Evolutionary conservation across 75 land plant genomes (phyloP), one percentile per base, ranked within the genome.

Genomic region (Ceratopteris richardii): DNA sequence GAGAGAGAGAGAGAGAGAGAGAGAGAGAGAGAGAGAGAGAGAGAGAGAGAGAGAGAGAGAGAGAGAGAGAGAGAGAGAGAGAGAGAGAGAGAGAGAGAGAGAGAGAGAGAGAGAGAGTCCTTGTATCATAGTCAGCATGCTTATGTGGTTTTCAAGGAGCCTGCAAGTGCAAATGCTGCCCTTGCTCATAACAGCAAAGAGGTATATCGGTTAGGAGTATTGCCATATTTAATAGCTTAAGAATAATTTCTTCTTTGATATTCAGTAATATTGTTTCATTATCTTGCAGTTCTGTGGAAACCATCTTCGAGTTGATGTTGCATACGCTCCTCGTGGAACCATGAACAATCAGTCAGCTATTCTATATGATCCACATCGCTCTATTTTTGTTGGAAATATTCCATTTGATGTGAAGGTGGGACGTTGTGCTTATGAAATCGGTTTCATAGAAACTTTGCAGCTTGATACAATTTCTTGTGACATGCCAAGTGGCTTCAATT

Each of bases 381-480:
- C 99, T 48, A 64, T 90, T 55, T 95, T 95, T 71, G 76, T 95
- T 28, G 99, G 99, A n/a, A 95, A 95, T 64, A 81, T 95, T 13
- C 99, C 99, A 29, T 95, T 82, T 82, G 99, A 95, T 74, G 96
- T 90, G 29, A 80, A 90, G 86, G 99, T 84, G 60, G 39, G 29
- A 29, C 37, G 14, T 52, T 59, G n/a, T n/a, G n/a, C n/a, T n/a
- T n/a, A n/a, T n/a, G n/a, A n/a, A n/a, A n/a, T n/a, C n/a, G n/a
- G n/a, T n/a, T n/a, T n/a, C n/a, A n/a, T n/a, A n/a, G n/a, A n/a
- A n/a, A n/a, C n/a, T n/a, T n/a, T n/a, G n/a, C n/a, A n/a, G n/a
- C n/a, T n/a, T n/a, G n/a, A n/a, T n/a, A n/a, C n/a, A n/a, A n/a
- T n/a, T n/a, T n/a, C n/a, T n/a, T n/a, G n/a, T n/a, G n/a, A n/a